Percentiles rank a stretch among this genome's conserved stretches.
Conservation (phyloP, 2,329 filamentous ascomycete species). For the Pestalotiopsis fici region DNA sequence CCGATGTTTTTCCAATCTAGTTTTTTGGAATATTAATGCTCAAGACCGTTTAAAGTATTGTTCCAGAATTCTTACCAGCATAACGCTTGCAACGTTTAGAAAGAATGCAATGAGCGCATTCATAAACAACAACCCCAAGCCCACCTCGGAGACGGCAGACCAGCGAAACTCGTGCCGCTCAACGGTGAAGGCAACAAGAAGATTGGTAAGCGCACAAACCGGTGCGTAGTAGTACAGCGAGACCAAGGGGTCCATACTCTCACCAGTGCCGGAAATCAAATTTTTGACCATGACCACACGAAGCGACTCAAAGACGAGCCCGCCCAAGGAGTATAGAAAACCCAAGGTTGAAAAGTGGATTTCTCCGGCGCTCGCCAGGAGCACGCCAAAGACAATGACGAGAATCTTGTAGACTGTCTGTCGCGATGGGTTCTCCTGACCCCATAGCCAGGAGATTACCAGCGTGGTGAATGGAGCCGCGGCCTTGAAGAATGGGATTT, state of each 20-base stretch:
- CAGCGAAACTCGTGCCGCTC: constrained; percentile 19
- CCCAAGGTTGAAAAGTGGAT: constrained; percentile 68
- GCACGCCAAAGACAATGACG: constrained; percentile 54
- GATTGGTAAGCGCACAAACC: constrained; percentile 80
- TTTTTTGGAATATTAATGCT: too few relatives aligned
- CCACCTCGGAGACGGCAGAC: constrained; percentile 70
- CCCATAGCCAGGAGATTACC: constrained; percentile 63
- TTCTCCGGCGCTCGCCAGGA: constrained; percentile 60
- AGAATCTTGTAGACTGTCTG: constrained; percentile 48
- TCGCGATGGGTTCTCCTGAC: constrained; percentile 48
- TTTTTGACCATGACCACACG: constrained; percentile 85
- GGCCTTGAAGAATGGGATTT: constrained; percentile 41
- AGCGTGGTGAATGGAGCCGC: constrained; percentile 68
- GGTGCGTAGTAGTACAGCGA: constrained; percentile 90
- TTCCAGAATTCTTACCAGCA: constrained; percentile 62
- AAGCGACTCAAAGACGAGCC: constrained; percentile 78
- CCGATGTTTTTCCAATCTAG: constrained; percentile 86
- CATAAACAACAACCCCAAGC: constrained; percentile 64
- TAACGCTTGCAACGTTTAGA: constrained; percentile 83
- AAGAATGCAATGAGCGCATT: constrained; percentile 81
- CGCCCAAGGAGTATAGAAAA: constrained; percentile 70
- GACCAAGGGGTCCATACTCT: constrained; percentile 88
- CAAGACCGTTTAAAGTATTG: neutral
- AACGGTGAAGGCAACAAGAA: constrained; percentile 47
- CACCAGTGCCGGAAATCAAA: constrained; percentile 72